Base-by-base conservation (phyloP, 2,329 filamentous ascomycete species). In the Aspergillus phoenicis region DNA sequence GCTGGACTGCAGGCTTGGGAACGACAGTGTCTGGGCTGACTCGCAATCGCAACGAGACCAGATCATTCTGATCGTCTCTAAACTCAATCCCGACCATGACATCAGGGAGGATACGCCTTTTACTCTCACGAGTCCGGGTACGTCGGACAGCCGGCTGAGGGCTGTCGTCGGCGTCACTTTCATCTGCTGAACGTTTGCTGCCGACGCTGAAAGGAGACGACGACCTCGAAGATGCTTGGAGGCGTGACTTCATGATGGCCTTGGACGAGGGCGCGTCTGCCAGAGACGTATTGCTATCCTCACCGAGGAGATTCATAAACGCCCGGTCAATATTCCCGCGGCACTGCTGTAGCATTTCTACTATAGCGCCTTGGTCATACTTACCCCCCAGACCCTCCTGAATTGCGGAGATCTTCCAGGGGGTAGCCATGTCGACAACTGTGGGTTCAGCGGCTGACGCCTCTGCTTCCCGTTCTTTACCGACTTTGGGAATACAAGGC, bases 371-470 rank as follows among this genome's bases (percentile, higher is more conserved):
- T 43, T 81, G 80, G 65, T 84, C 81, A 45, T 80, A 78, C 55
- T 80, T 76, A 58, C 80, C 82, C 20, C 83, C 83, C 8, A 87
- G 72, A 4, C 81, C 81, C 64, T 80, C 80, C 55, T 78, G 74
- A 7, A 87, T 83, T 5, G 79, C 77, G 39, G 83, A 80, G 53
- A 86, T 82, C 76, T 84, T 84, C 84, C 83, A 86, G 2, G 82
- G 81, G 54, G 79, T 75, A 28, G 83, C 79, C 53, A 80, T 72
- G 28, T 78, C 70, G 66, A 75, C 69, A 48, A 74, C 65, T 1
- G 62, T 60, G 8, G 56, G 48, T 15, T 53, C 47, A 1, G 60
- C 41, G 20, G 71, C 49, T 8, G 58, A 60, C 3, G 64, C 41
- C 24, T 66, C 62, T 17, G 64, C 62, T 5, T 64, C 48, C 24